Base-by-base conservation (phyloP, 2,329 filamentous ascomycete genomes). In the Colletotrichum eleusines region DNA sequence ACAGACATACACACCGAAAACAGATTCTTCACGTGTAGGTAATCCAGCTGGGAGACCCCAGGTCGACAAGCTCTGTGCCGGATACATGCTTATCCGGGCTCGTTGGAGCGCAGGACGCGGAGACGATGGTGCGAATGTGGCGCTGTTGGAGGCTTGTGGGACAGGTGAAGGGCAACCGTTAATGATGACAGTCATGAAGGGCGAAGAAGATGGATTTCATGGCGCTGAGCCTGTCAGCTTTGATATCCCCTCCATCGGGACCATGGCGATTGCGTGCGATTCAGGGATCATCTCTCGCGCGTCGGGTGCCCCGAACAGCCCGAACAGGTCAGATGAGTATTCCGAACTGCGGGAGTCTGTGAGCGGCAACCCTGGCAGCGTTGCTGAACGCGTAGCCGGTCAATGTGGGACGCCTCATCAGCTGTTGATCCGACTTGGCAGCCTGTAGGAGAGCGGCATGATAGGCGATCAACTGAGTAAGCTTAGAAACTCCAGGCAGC, bases 1-100 rank as follows among this genome's bases (percentile, higher is more conserved):
- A n/a, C 33, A 26, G 16, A 51, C 20, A 23, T 28, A 16, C n/a
- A 44, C 59, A 62, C 44, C 59, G n/a, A 51, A 31, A 40, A 62
- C 31, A 51, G 33, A n/a, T 51, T 40, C 9, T 23, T 62, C 46
- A 42, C 33, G 28, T 20, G n/a, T n/a, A n/a, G n/a, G 42, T 20
- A 26, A 60, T 48, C 58, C 12, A 18, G n/a, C n/a, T n/a, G n/a
- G n/a, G 2, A 38, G 35, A 38, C 35, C 35, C 3, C 5, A 16
- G 35, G 12, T 3, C 35, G 35, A 38, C 4, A 38, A n/a, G n/a
- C n/a, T n/a, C n/a, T n/a, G n/a, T n/a, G n/a, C n/a, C n/a, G n/a
- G n/a, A n/a, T n/a, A 20, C 8, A n/a, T 7, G 23, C 28, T 11
- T 33, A 51, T 31, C 33, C 46, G 31, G 59, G 31, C n/a, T n/a